phyloP scores from a whole-genome alignment of 805 yeast species.

The Candida chauliodis region DNA sequence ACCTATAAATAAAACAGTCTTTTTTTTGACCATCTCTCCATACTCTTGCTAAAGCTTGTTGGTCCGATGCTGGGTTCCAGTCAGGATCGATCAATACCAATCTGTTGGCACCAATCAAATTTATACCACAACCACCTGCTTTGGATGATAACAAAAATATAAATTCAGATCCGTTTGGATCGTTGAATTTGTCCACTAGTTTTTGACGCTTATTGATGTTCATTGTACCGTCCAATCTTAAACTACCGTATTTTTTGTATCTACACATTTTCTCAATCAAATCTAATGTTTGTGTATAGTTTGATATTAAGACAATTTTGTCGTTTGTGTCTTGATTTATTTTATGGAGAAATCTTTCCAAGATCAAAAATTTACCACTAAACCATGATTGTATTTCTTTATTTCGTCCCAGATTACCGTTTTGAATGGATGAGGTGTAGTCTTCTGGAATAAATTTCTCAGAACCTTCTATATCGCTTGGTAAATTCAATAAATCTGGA shows the following conservation, averaged over 20 bases:
- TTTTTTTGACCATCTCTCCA: constrained; percentile 99
- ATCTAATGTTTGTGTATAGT: constrained; percentile 92
- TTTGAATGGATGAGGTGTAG: constrained; percentile 44
- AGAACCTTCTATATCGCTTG: constrained; percentile 73
- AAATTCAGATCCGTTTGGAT: constrained; percentile 85
- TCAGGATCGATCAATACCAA: constrained; percentile 84
- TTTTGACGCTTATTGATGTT: constrained; percentile 88
- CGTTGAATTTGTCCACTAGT: constrained; percentile 85
- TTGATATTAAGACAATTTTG: constrained; percentile 90
- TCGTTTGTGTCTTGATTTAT: constrained; percentile 83
- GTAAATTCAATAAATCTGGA: constrained; percentile 77
- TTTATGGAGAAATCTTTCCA: constrained; percentile 78
- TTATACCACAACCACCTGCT: constrained; percentile 99
- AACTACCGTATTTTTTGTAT: constrained; percentile 62
- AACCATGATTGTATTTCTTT: constrained; percentile 74
- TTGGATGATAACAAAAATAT: constrained; percentile 87
- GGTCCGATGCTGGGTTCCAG: constrained; percentile 99
- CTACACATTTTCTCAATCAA: constrained; percentile 86
- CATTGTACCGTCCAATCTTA: constrained; percentile 91
- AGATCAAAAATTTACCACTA: constrained; percentile 82
- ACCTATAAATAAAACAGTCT: constrained; percentile 91
- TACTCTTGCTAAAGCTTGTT: constrained; percentile 94
- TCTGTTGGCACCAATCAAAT: constrained; percentile 93
- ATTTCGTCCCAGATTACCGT: constrained; percentile 45
- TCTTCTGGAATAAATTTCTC: constrained; percentile 70